phyloP scores from a whole-genome alignment of 1,284 basidiomycete genomes.

The Boletellus dicymbophilus region DNA sequence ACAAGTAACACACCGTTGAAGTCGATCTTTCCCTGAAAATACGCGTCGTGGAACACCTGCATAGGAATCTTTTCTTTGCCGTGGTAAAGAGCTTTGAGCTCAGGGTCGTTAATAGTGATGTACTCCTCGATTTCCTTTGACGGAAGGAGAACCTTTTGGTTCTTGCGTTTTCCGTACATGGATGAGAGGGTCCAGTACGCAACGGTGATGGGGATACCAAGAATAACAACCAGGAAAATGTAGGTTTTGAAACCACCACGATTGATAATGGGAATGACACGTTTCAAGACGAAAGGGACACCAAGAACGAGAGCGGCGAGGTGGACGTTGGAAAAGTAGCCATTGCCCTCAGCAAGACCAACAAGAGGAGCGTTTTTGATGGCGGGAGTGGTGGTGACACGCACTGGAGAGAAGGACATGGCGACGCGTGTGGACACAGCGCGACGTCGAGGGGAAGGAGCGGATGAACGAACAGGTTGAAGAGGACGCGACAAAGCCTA shows the following conservation, averaged over 20 bases:
- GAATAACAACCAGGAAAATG: conserved; percentile 74
- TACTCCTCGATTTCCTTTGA: conserved; percentile 88
- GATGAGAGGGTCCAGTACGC: conserved; percentile 93
- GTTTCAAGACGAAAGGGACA: conserved; percentile 83
- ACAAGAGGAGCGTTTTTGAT: conserved; percentile 85
- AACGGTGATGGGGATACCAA: conserved; percentile 78
- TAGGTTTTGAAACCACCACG: conserved; percentile 86
- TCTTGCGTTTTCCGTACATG: conserved; percentile 79
- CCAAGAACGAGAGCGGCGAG: conserved; percentile 77
- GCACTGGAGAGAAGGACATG: conserved; percentile 53
- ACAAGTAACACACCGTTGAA: conserved; percentile 68
- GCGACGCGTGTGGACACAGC: conserved; percentile 5
- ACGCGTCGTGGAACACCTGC: conserved; percentile 97
- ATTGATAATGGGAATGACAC: conserved; percentile 74
- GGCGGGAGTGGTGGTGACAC: conserved; percentile 60
- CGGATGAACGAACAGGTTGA: conserved; percentile 18
- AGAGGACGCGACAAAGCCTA: not conserved
- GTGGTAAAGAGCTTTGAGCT: conserved; percentile 78
- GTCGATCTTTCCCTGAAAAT: conserved; percentile 96
- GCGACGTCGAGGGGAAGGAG: conserved; percentile 17
- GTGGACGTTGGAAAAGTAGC: conserved; percentile 80
- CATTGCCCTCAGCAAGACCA: conserved; percentile 86
- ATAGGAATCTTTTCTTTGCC: conserved; percentile 94
- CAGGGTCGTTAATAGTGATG: conserved; percentile 86
- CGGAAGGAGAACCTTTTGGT: conserved; percentile 88